Evolutionary conservation across 495 filamentous ascomycete species (phyloP).

Genomic region (Chaetomium cochliodes): DNA sequence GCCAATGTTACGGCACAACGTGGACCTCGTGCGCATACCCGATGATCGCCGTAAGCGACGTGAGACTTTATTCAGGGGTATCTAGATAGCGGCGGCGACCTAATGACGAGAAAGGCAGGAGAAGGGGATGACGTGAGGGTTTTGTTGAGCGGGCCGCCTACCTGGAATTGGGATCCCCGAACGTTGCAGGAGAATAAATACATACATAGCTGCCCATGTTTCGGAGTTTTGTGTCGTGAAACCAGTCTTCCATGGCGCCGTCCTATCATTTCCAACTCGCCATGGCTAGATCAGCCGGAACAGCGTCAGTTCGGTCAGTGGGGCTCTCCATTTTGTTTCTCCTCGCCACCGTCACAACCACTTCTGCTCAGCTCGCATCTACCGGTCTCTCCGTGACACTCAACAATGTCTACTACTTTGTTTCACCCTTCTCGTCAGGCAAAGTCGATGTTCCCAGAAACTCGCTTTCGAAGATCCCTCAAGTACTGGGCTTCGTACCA

Average conservation of each 20-base stretch:
- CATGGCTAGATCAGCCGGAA: slow-evolving; percentile 8
- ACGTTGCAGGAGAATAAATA: too few species aligned
- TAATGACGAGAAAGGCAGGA: background rate
- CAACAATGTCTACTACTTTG: slow-evolving; percentile 47
- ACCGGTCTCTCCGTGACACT: slow-evolving; percentile 44
- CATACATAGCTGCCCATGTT: background rate
- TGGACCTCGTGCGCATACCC: too few species aligned
- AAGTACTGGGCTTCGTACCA: slow-evolving; percentile 35
- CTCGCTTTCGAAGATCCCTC: slow-evolving; percentile 13
- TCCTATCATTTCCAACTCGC: background rate
- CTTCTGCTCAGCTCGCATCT: slow-evolving; percentile 27
- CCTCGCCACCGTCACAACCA: slow-evolving; percentile 10
- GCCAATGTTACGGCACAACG: too few species aligned
- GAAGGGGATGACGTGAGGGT: background rate
- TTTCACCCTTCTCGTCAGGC: slow-evolving; percentile 34
- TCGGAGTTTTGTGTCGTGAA: background rate
- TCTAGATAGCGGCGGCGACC: background rate
- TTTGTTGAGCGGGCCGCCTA: background rate
- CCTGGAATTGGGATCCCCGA: too few species aligned
- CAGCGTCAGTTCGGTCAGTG: slow-evolving; percentile 14
- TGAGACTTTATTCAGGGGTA: too few species aligned
- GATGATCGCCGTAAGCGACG: too few species aligned
- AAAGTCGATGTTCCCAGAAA: slow-evolving; percentile 20
- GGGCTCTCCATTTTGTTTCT: slow-evolving; percentile 21
- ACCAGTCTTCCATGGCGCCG: too few species aligned